Evolutionary conservation across 164 flowering plant species (phyloP), one percentile per base, ranked within the genome.

Genomic region (Magnolia officinalis): DNA sequence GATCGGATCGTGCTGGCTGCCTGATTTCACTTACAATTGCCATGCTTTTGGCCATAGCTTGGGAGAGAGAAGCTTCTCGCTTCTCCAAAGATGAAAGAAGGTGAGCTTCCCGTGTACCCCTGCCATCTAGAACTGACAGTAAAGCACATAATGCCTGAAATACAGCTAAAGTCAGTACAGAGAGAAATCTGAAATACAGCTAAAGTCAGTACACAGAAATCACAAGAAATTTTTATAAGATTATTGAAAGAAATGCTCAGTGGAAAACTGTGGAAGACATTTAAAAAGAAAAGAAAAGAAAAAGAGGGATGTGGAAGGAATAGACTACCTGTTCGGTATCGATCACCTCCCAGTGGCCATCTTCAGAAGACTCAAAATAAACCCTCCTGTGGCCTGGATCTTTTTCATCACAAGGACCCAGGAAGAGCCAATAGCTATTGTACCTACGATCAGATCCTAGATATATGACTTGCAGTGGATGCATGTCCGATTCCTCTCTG

Each of bases 321-420:
- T 9, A 31, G n/a, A 9, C 74, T 78, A 91, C 99, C 98, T 94
- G 93, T 87, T 85, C 82, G 50, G 87, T 89, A 72, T 92, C 94
- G 81, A 96, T 91, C 79, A 96, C 91, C 81, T 92, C 91, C 98
- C 98, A 96, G 82, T 92, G 98, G 78, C 98, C 98, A 89, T 96
- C 98, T 84, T 96, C 98, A 73, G 99, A 96, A 82, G 97, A 96
- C 86, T 96, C 99, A 86, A 96, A 91, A 81, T 96, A 96, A 59
- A 96, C 81, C 78, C 97, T 87, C 81, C 80, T 87, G 77, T 96
- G 99, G 37, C 98, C 98, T 18, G 98, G 97, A 84, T 96, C 99
- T 70, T 74, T 71, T 67, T 72, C 82, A 84, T 84, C 67, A 82
- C 99, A 94, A 73, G 99, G 97, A 68, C 99, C 99, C 83, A 96